phyloP scores from a whole-genome alignment of 2,329 filamentous ascomycete species.

The Phialemonium atrogriseum region DNA sequence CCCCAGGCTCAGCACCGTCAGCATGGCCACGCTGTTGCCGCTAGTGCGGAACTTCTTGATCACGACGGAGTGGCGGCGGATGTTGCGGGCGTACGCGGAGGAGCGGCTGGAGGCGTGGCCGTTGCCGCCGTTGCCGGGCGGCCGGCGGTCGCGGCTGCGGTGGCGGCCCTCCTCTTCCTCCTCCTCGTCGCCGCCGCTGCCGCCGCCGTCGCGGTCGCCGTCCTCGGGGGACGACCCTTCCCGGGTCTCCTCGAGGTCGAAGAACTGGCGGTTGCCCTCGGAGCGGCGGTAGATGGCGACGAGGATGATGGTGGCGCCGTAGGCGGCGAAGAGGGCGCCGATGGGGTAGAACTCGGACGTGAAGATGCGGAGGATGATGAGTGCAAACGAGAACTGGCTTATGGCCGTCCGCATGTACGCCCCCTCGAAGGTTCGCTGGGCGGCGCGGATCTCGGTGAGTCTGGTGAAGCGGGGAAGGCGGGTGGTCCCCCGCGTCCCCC shows the following conservation, averaged over 20 bases:
- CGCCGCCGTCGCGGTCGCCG: conserved; percentile 8
- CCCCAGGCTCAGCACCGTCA: conserved; percentile 47
- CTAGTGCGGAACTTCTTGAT: conserved; percentile 55
- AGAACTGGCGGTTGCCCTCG: conserved; percentile 92
- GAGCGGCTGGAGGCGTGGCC: no score
- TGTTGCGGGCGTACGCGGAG: no score
- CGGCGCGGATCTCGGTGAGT: conserved; percentile 88
- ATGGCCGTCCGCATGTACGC: conserved; percentile 93
- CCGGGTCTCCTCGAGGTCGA: conserved; percentile 47
- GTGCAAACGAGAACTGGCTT: conserved; percentile 88
- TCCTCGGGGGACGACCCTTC: conserved; percentile 21
- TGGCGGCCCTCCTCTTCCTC: conserved; percentile 15
- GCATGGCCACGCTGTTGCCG: conserved; percentile 51
- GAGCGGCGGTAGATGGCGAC: conserved; percentile 80
- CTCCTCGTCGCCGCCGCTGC: conserved; percentile 4
- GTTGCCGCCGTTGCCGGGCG: conserved; percentile 19
- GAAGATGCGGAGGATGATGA: conserved; percentile 95
- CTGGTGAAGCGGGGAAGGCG: no score
- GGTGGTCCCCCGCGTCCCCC: no score
- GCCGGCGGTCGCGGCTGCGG: no score
- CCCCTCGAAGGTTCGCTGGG: conserved; percentile 93
- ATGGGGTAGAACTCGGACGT: conserved; percentile 94
- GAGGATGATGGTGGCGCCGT: conserved; percentile 75
- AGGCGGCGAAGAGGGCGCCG: conserved; percentile 90
- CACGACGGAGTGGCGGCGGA: conserved; percentile 28